A percentile compares a stretch with the other conserved stretches of the same genome.
These are phyloP conservation scores for Serendipita vermifera DNA, from an alignment of 768 basidiomycete species.

Conservation along the genomic window DNA sequence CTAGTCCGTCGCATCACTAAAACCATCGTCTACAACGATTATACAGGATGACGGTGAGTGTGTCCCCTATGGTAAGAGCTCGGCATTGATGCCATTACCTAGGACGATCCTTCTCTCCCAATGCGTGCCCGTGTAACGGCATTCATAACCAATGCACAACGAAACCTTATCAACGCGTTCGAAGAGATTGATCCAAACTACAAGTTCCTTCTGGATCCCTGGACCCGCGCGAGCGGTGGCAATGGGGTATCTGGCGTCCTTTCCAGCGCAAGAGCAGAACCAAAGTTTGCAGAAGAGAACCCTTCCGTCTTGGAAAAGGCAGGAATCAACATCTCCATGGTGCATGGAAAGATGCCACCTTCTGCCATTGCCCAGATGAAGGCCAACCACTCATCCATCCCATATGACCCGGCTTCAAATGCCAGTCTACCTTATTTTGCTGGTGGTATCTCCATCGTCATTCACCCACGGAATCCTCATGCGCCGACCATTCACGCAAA, in stretches of 20 bases:
- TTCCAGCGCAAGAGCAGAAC: conserved; percentile 2
- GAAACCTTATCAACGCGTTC: conserved; percentile 60
- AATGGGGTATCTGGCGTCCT: conserved; percentile 19
- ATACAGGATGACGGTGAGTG: no score
- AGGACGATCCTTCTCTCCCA: conserved; percentile 14
- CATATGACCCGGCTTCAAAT: conserved; percentile 40
- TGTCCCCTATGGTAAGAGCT: no score
- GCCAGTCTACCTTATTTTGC: conserved; percentile 82
- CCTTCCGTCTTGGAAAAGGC: conserved; percentile 77
- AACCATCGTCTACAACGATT: no score
- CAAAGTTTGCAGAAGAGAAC: conserved; percentile 21
- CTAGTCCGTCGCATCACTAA: no score
- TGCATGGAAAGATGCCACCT: conserved; percentile 78
- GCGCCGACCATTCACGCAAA: conserved; percentile 92
- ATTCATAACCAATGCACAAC: conserved; percentile 66
- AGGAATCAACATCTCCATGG: conserved; percentile 88
- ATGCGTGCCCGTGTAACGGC: conserved; percentile 72
- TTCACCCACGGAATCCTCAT: conserved; percentile 88
- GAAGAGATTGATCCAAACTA: conserved; percentile 59
- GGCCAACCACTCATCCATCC: conserved; percentile 71
- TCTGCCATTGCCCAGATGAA: conserved; percentile 90
- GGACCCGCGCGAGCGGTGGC: conserved; percentile 34
- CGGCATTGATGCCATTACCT: no score
- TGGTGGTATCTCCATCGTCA: conserved; percentile 80
- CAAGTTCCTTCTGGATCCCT: conserved; percentile 33